Base-by-base conservation (phyloP, 2,329 filamentous ascomycete genomes). In the Xylaria sp. region DNA sequence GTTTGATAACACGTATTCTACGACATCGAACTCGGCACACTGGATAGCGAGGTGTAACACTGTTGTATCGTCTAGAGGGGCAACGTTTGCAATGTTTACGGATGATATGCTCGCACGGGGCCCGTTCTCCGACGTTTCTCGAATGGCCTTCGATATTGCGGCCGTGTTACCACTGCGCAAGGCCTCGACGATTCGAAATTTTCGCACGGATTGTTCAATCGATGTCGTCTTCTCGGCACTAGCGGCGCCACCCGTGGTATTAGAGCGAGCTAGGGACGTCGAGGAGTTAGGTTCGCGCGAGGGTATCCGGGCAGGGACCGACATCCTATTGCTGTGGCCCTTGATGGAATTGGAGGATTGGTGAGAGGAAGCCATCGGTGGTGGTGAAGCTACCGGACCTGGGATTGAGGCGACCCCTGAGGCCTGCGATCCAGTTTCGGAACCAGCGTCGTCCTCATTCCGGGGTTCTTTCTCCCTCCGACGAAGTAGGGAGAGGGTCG, bases 11-110 rank as follows among this genome's bases (percentile, higher is more conserved):
- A 97, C 89, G 67, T 93, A 97, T 71, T 99, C 92, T 49, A 99
- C 89, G 22, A 99, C 92, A 18, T 91, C 87, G 44, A 89, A 83
- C 71, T 97, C 94, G 45, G 94, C 93, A 73, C 93, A 97, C 74
- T 99, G 94, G 41, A 97, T 91, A 21, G 94, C 92, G 39, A 99
- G 80, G 71, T 99, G 93, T 37, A 99, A 80, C 39, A 97, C 88
- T 1, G 91, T 94, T 1, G 92, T 97, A 50, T 95, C 92, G 54
- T 92, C 89, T 22, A 92, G 71, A 52, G 78, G 66, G 61, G 71
- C 72, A 62, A 71, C 65, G 56, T 73, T 66, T 57, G 72, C 64
- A 58, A 76, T 70, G 54, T 76, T 72, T 62, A 82, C 62, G 60
- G 83, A 81, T 64, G 82, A 82, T 54, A 79, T 79, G 78, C 80